Evolutionary conservation across 306 rosid species (phyloP).

Genomic region (Trichosanthes cucumerina): DNA sequence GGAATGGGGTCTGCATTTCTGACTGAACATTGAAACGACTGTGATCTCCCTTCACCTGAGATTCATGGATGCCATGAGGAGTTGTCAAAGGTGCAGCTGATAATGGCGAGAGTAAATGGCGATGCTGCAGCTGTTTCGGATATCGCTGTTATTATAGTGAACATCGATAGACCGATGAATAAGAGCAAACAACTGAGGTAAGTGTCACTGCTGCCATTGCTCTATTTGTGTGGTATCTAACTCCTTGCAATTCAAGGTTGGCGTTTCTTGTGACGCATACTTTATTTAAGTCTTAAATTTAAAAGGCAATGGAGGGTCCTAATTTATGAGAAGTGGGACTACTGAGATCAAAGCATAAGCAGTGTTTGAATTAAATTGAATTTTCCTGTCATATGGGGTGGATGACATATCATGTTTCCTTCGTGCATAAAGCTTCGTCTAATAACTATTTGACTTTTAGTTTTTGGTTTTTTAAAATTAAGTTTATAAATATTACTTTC

Average conservation of each 20-base stretch:
- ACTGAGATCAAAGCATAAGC: not conserved
- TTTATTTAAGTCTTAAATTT: not conserved
- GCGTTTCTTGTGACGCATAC: not conserved
- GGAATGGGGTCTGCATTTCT: constrained; percentile 38
- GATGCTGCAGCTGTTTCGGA: not conserved
- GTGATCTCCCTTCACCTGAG: constrained; percentile 1
- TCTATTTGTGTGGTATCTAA: constrained; percentile 14
- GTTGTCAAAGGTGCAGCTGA: not conserved
- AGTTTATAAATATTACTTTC: too few relatives aligned
- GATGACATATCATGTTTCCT: constrained; percentile 36
- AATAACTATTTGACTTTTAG: too few relatives aligned
- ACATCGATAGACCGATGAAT: constrained; percentile 13
- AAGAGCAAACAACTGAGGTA: not conserved
- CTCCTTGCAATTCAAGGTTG: not conserved
- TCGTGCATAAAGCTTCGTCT: constrained; percentile 9
- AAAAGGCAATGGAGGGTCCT: not conserved
- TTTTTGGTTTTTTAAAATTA: too few relatives aligned
- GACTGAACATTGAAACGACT: not conserved
- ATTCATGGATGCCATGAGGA: constrained; percentile 4
- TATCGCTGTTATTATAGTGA: constrained; percentile 13
- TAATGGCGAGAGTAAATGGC: constrained; percentile 1
- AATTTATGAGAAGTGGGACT: not conserved
- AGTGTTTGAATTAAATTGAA: constrained; percentile 13
- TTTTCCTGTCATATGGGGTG: constrained; percentile 18
- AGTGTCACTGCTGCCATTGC: constrained; percentile 15